These are phyloP conservation scores for Trichophyton benhamiae DNA, from an alignment of 2,329 filamentous ascomycete species.

Conservation along the genomic window DNA sequence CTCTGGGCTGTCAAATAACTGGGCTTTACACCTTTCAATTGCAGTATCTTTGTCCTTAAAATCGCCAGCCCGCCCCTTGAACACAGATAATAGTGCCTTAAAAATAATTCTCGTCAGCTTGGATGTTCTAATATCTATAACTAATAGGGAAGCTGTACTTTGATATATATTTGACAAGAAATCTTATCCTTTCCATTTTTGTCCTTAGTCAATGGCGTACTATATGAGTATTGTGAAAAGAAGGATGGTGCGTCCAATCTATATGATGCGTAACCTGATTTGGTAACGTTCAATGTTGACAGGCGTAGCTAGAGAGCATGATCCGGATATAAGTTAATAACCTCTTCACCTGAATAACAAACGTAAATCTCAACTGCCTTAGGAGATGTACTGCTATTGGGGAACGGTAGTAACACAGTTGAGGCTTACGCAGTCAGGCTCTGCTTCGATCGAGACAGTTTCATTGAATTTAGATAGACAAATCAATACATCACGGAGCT, in stretches of 20 bases:
- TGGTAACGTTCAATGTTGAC: conserved; percentile 50
- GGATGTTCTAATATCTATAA: background rate
- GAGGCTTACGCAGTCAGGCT: conserved; percentile 41
- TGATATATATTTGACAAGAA: conserved; percentile 48
- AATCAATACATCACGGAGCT: conserved; percentile 46
- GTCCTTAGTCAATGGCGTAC: background rate
- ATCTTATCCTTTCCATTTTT: conserved; percentile 37
- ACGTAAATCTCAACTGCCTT: background rate
- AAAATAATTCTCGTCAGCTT: background rate
- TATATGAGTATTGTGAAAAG: conserved; percentile 49
- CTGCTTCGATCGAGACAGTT: conserved; percentile 49
- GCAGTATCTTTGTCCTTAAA: conserved; percentile 45
- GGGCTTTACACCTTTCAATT: conserved; percentile 51
- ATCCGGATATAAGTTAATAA: background rate
- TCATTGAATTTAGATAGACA: conserved; percentile 55
- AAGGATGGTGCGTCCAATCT: conserved; percentile 42
- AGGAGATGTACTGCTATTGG: background rate
- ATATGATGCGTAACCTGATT: conserved; percentile 52
- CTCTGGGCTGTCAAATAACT: conserved; percentile 44
- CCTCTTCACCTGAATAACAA: background rate
- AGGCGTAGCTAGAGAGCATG: conserved; percentile 43
- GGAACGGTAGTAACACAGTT: background rate
- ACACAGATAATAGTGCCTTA: conserved; percentile 48
- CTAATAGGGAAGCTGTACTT: conserved; percentile 27
- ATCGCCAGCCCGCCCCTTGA: conserved; percentile 47